Base-by-base conservation (phyloP, 768 basidiomycete species). In the Clitopilus passeckerianus region DNA sequence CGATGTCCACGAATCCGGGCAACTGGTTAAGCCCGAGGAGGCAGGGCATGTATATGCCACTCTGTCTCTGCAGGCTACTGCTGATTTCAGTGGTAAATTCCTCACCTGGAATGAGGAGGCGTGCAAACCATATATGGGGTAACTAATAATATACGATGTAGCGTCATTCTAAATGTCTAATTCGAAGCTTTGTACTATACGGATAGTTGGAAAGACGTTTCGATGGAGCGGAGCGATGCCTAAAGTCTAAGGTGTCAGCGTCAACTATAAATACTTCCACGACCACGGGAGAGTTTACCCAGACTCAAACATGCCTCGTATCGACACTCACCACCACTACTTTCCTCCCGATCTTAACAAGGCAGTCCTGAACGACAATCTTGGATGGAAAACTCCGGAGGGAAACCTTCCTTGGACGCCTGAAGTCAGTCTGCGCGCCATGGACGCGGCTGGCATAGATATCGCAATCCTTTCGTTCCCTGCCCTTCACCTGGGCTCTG, bases 301-400 rank as follows among this genome's bases (percentile, higher is more conserved):
- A 50, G 20, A 8, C 14, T 33, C 57, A 22, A 12, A 22, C 22
- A 66, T 66, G 63, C 52, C 62, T 30, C 63, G 76, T 61, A 76
- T 92, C 64, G 90, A 92, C 68, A 72, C 90, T n/a, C 90, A 92
- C 66, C 90, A 91, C 71, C 90, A 91, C 66, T 83, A 83, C 67
- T 90, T 91, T 65, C 80, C 86, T 2, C 67, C 78, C 15, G 74
- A 78, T 53, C 70, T 85, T 52, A 61, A 77, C 61, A 87, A 89
- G 64, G 70, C 66, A 24, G 72, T 72, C 23, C 70, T 70, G 37
- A 84, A 83, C 60, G 60, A 67, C 10, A 65, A 74, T 10, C 68
- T 86, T 20, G 87, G 88, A 18, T 91, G 85, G 83, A 75, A 71
- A 57, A 83, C 86, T 0, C 87, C 89, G 0, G 62, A 73, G 35